Conservation (phyloP, 257 asterid genomes). For the Lavandula angustifolia region DNA sequence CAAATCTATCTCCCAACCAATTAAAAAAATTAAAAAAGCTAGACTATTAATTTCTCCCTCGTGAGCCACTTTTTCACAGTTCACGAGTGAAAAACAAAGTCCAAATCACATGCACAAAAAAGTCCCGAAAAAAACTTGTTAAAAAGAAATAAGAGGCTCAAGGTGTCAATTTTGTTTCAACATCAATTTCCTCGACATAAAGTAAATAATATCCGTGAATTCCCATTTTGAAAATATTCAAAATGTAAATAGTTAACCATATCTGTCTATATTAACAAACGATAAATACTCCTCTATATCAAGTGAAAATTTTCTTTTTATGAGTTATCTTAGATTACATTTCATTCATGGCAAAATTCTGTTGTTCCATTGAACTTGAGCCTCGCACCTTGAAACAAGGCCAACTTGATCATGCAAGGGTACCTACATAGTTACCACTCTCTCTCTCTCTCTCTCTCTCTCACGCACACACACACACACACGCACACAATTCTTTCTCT, state of each 20-base stretch:
- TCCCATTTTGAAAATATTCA: conserved; percentile 2
- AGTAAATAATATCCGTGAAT: conserved; percentile 49
- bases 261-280: not conserved
- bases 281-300: not conserved
- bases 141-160: conserved; percentile 28
- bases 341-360: conserved; percentile 56
- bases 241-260: not conserved
- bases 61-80: conserved; percentile 31
- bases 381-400: conserved; percentile 69
- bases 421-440: conserved; percentile 14
- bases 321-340: conserved; percentile 23
- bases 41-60: conserved; percentile 31
- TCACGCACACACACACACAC: too few species aligned
- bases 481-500: too few species aligned
- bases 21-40: conserved; percentile 6
- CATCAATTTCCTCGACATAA: conserved; percentile 36
- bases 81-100: conserved; percentile 24
- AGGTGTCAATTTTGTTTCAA: conserved; percentile 10
- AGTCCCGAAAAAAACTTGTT: not conserved
- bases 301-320: conserved; percentile 2
- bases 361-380: conserved; percentile 76
- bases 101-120: conserved; percentile 1
- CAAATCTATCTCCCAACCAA: conserved; percentile 7
- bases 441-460: too few species aligned
- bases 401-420: conserved; percentile 61